Percentiles rank a stretch among this genome's conserved stretches.
phyloP scores from a whole-genome alignment of 2,329 filamentous ascomycete species.

The Venturia oleaginea region DNA sequence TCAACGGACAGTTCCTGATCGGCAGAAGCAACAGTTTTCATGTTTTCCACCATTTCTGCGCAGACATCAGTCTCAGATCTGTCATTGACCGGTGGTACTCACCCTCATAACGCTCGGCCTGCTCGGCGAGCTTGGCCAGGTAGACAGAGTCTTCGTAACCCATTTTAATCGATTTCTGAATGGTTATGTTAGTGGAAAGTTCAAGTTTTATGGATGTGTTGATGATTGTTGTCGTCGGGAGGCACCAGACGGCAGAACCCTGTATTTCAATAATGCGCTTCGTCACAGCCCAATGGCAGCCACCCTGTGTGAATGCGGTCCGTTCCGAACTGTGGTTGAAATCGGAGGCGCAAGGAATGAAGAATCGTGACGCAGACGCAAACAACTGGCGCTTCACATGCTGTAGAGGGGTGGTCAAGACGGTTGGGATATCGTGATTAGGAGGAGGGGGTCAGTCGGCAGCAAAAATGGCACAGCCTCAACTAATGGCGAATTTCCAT shows the following conservation, averaged over 20 bases:
- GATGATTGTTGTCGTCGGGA: not conserved
- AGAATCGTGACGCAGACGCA: not conserved
- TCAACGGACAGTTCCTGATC: constrained; percentile 62
- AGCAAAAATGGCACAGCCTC: constrained; percentile 1
- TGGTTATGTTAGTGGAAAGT: constrained; percentile 16
- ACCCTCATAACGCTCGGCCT: constrained; percentile 99
- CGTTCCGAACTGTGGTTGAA: not conserved
- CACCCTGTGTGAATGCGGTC: not conserved
- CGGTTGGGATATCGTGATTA: constrained; percentile 5
- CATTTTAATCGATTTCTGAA: constrained; percentile 55
- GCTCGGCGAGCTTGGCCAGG: constrained; percentile 99
- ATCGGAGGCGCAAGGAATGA: not conserved
- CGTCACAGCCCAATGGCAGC: not conserved
- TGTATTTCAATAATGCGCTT: constrained; percentile 4
- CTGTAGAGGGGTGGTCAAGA: not conserved
- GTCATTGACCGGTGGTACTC: constrained; percentile 18
- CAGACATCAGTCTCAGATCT: constrained; percentile 17
- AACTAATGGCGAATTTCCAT: not conserved
- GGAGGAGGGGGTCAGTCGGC: not conserved
- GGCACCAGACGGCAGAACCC: not conserved
- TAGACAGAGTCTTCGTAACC: constrained; percentile 99
- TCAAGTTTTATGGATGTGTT: not conserved
- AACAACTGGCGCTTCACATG: not conserved
- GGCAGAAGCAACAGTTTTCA: constrained; percentile 94
- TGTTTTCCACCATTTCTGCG: constrained; percentile 95